phyloP scores from a whole-genome alignment of 2,329 filamentous ascomycete species.

The Hypoxylon sp. region DNA sequence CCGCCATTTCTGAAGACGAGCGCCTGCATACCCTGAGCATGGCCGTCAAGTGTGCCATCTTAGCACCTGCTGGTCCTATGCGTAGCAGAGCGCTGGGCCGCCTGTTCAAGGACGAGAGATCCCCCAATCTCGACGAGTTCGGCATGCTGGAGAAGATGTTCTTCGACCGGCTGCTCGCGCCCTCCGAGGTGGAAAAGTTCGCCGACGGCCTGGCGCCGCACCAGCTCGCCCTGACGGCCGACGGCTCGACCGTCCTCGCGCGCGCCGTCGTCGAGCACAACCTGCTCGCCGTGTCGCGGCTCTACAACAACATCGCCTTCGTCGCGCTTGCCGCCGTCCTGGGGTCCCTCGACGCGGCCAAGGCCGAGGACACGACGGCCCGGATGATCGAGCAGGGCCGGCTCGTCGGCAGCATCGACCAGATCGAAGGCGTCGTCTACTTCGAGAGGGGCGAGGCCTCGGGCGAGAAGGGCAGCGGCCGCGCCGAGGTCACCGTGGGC shows the following conservation, averaged over 20 bases:
- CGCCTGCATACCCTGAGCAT: conserved; percentile 85
- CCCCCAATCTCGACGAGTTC: conserved; percentile 80
- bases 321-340: conserved; percentile 81
- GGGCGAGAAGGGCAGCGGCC: conserved; percentile 74
- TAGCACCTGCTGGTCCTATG: conserved; percentile 89
- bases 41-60: conserved; percentile 90
- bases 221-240: conserved; percentile 88
- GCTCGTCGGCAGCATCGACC: conserved; percentile 89
- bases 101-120: conserved; percentile 93
- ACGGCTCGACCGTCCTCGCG: conserved; percentile 92
- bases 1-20: conserved; percentile 86
- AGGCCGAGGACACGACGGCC: conserved; percentile 91
- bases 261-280: conserved; percentile 98
- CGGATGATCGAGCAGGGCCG: conserved; percentile 96
- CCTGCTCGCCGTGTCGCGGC: conserved; percentile 82
- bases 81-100: conserved; percentile 83
- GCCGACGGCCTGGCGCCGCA: conserved; percentile 83
- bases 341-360: conserved; percentile 76
- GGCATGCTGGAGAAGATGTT: conserved; percentile 98
- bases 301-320: conserved; percentile 83
- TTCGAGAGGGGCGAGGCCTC: conserved; percentile 82
- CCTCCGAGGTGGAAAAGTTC: conserved; percentile 88
- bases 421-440: conserved; percentile 88
- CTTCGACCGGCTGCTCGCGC: conserved; percentile 83
- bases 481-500: conserved; percentile 71